Conservation (phyloP, 352 stramenopile genomes). For the Pythium plurisporium region DNA sequence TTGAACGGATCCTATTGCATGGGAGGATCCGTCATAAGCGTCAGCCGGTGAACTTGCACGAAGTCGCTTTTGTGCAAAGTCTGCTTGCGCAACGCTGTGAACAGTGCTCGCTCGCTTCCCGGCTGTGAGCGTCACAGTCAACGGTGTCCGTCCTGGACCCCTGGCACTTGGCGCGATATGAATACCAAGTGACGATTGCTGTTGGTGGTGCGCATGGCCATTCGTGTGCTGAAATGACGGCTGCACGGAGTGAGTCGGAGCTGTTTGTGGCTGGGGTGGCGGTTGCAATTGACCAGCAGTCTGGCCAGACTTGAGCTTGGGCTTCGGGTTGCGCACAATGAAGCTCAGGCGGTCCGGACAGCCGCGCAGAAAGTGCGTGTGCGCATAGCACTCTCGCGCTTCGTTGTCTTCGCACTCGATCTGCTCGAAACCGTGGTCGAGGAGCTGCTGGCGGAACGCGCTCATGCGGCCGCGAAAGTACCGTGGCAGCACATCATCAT, state of each 20-base stretch:
- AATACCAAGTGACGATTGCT: slow-evolving; percentile 12
- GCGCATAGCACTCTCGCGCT: slow-evolving; percentile 42
- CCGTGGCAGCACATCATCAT: slow-evolving; percentile 47
- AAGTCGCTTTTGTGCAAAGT: slow-evolving; percentile 15
- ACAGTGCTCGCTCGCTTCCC: slow-evolving; percentile 24
- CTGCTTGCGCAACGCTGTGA: background rate
- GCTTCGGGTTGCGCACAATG: slow-evolving; percentile 47
- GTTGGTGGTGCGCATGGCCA: background rate
- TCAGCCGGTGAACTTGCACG: background rate
- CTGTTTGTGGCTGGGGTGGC: background rate
- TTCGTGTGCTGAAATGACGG: slow-evolving; percentile 6
- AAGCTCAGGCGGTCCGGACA: slow-evolving; percentile 44
- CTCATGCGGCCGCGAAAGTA: slow-evolving; percentile 67
- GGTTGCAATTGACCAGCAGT: background rate
- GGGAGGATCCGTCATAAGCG: background rate
- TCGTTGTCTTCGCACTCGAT: slow-evolving; percentile 60
- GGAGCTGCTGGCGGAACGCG: slow-evolving; percentile 73
- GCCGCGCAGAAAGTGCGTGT: slow-evolving; percentile 52
- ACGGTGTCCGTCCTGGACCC: slow-evolving; percentile 10
- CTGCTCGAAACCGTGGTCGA: slow-evolving; percentile 67
- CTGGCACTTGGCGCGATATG: slow-evolving; percentile 10
- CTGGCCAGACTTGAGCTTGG: slow-evolving; percentile 30
- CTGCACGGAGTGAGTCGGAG: background rate
- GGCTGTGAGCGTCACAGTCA: slow-evolving; percentile 48
- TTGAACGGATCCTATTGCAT: background rate